phyloP scores from a whole-genome alignment of 164 flowering plant species.

The Macadamia tetraphylla region DNA sequence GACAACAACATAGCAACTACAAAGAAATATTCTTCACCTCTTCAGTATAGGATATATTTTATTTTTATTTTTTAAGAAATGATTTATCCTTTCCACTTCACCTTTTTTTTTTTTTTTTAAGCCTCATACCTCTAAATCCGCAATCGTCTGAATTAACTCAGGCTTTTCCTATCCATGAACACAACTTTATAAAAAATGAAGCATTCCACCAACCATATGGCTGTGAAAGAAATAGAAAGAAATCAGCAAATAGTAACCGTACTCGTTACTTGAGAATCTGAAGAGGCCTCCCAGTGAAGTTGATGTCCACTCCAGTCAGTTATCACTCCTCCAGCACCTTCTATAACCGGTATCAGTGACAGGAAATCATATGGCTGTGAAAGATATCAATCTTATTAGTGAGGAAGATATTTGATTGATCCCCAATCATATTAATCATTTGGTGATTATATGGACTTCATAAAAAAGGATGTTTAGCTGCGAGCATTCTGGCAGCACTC shows the following conservation, averaged over 20 bases:
- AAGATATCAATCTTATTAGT: not conserved
- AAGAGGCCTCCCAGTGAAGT: conserved; percentile 78
- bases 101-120: too few relatives aligned
- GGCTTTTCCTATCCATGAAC: not conserved
- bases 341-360: conserved; percentile 81
- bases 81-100: too few relatives aligned
- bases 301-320: conserved; percentile 86
- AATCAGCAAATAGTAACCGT: conserved; percentile 10
- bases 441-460: too few relatives aligned
- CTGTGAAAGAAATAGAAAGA: not conserved
- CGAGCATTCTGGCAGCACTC: too few relatives aligned
- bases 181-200: not conserved
- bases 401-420: not conserved
- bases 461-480: too few relatives aligned
- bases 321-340: conserved; percentile 90
- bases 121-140: too few relatives aligned
- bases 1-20: too few relatives aligned
- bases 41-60: too few relatives aligned
- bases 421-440: too few relatives aligned
- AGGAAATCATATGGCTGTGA: conserved; percentile 93
- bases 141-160: too few relatives aligned
- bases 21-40: too few relatives aligned
- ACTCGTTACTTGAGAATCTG: conserved; percentile 65
- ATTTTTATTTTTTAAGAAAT: too few relatives aligned
- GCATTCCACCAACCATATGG: not conserved